These are phyloP conservation scores for Beta lomatogona DNA, from an alignment of 179 eudicot genomes.

Conservation along the genomic window DNA sequence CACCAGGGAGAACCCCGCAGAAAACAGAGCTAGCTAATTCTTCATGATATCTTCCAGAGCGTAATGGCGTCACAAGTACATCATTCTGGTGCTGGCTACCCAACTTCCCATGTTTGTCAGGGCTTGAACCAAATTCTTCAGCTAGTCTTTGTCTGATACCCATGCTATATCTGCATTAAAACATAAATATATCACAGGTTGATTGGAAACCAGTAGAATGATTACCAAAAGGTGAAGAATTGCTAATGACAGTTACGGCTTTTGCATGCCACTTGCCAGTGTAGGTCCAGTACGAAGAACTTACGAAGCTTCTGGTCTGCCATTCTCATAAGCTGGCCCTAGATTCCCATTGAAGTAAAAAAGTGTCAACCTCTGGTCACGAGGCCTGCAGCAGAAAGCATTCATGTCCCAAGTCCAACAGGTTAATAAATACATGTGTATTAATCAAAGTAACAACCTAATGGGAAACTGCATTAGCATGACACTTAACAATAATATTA, in stretches of 20 bases:
- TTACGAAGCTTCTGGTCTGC: conserved; percentile 90
- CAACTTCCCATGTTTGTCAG: conserved; percentile 75
- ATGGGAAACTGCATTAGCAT: background rate
- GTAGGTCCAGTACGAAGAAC: conserved; percentile 29
- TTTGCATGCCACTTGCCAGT: background rate
- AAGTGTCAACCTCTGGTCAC: conserved; percentile 59
- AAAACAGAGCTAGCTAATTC: conserved; percentile 77
- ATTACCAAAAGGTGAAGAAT: conserved; percentile 10
- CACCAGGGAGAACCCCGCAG: conserved; percentile 98
- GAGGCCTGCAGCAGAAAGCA: conserved; percentile 63
- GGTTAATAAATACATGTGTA: background rate
- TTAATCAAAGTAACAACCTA: background rate
- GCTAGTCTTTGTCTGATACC: conserved; percentile 92
- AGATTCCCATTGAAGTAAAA: conserved; percentile 97
- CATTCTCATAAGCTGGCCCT: conserved; percentile 80
- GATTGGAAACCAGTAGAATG: background rate
- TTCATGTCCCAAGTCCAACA: background rate
- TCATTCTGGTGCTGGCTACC: conserved; percentile 84
- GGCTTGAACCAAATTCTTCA: conserved; percentile 82
- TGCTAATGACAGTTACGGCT: conserved; percentile 3
- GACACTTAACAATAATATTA: background rate
- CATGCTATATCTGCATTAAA: conserved; percentile 82
- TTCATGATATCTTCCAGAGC: conserved; percentile 60
- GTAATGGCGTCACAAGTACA: conserved; percentile 79
- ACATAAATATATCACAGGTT: conserved; percentile 8